Evolutionary conservation across 805 yeast species (phyloP), one percentile per base, ranked within the genome.

Genomic region (Candida ponderosae): DNA sequence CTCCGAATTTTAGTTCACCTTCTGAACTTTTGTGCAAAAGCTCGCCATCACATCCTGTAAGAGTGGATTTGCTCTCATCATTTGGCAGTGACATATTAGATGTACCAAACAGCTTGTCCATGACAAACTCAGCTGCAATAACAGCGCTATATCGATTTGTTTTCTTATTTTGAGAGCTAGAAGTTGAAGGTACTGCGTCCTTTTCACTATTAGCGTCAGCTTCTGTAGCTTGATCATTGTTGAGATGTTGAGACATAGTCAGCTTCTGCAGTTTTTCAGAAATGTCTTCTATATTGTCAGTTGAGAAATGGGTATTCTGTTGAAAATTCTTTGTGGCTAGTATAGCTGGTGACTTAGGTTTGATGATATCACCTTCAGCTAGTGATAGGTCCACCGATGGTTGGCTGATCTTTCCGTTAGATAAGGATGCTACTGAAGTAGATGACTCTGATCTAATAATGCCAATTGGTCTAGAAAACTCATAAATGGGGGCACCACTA

Each of bases 371-470:
- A 35, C 66, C 68, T 40, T 56, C 54, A 18, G 58, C 64, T 34
- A 46, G 42, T 19, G 59, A 45, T 41, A 61, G 23, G 35, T 62
- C 65, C 24, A 62, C 53, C 4, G 60, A 56, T 15, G 64, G 64
- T 34, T 57, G 51, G 37, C 62, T 54, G 24, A 58, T 45, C 26
- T 54, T 59, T 19, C 50, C 39, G 29, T 51, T 60, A 5, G 55
- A 48, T 37, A 54, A 34, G 6, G 67, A 59, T 33, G 60, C 54
- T 4, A 67, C 50, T 3, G 74, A 70, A 14, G 63, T 60, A 3
- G 61, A 48, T 2, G 72, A 63, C 36, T 68, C 67, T 42, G 66
- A 40, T 63, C 72, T 41, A 44, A 48, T 31, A 54, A 53, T 15
- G 49, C 48, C 15, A 59, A 45, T 14, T 45, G 36, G 30, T 40